Evolutionary conservation across 371 early-diverging fungal species (phyloP), one percentile per base, ranked within the genome.

Genomic region (Saksenaea vasiformis): DNA sequence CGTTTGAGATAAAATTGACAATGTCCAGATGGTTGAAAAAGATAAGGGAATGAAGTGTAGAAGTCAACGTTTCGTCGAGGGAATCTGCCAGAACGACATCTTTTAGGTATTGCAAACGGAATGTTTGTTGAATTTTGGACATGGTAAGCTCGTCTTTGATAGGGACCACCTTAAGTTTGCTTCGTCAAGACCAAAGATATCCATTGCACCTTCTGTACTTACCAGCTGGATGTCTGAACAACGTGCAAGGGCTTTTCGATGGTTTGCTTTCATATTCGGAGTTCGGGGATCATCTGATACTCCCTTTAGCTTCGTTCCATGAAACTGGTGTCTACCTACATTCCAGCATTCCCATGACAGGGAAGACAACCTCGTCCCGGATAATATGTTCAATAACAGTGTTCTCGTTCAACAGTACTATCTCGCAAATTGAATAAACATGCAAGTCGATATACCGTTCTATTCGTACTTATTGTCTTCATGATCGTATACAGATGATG

Each of bases 11-110:
- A 65, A 88, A 76, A 56, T 69, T 82, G 56, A 94, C 80, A 41
- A 97, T 92, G 26, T 95, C 94, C 38, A 89, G 78, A 64, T 95
- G 83, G 67, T 91, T 92, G 73, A 89, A 90, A 68, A 87, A 91
- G 7, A 91, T 86, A 54, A 94, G 72, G 0, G 91, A 85, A 36
- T 83, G 83, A 44, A 97, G 67, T 10, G 85, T 77, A 1, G 93
- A 80, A 35, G 85, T 76, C 4, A 89, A 84, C 3, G 73, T 73
- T 31, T 97, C 96, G 60, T 93, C 94, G 27, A 91, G 66, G 22
- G 85, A 68, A 1, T 89, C 81, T 7, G 86, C 85, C 15, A 95
- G 77, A 2, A 91, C 91, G 0, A 89, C 89, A 66, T 93, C 94
- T 55, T 91, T 90, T 13, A 97, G 77, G 60, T 87, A 97, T 62